Base-by-base conservation (phyloP, 1,284 basidiomycete genomes). In the Heterobasidion parviporum region DNA sequence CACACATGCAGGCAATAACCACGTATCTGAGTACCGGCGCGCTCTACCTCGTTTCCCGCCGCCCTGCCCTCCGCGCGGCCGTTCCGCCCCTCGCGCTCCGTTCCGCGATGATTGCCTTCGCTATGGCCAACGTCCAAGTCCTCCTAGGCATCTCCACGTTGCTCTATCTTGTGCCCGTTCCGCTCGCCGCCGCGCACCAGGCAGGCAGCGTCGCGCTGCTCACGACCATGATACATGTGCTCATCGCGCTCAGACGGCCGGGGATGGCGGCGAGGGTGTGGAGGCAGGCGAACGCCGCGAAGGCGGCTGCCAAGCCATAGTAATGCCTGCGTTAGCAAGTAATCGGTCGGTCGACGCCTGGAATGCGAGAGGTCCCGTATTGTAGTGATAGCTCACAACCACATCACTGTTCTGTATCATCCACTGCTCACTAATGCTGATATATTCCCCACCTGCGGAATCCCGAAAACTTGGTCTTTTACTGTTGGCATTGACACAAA, bases 181-280 rank as follows among this genome's bases (percentile, higher is more conserved):
- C 92, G 1, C 75, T 99, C 2, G 97, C 97, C 1, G 91, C 94
- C 8, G 81, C 88, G 43, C 97, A 99, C 69, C 97, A 99, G 70
- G 95, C 93, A 0, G 96, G 96, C 8, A 93, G 92, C 63, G 86
- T 99, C 6, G 81, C 89, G 47, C 75, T 99, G 14, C 73, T 99
- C 35, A 94, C 88, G n/a, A 81, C 89, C 14, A 83, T 94, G 75
- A 72, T 95, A 14, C 91, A 92, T 54, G 68, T 95, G 1, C 74
- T 89, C 4, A 77, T 91, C 8, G 79, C 85, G 0, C 71, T 97
- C 55, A 79, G 93, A 48, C 75, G 80, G 59, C 94, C 94, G 0
- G 78, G 86, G 12, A 64, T 71, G 9, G 87, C 85, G 14, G 87
- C 92, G n/a, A 74, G 74, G 49, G 66, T 77, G 20, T 87, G 85